A percentile compares a stretch with the other conserved stretches of the same genome.
Evolutionary conservation across 345 rosid species (phyloP).

Genomic region (Populus ilicifolia): DNA sequence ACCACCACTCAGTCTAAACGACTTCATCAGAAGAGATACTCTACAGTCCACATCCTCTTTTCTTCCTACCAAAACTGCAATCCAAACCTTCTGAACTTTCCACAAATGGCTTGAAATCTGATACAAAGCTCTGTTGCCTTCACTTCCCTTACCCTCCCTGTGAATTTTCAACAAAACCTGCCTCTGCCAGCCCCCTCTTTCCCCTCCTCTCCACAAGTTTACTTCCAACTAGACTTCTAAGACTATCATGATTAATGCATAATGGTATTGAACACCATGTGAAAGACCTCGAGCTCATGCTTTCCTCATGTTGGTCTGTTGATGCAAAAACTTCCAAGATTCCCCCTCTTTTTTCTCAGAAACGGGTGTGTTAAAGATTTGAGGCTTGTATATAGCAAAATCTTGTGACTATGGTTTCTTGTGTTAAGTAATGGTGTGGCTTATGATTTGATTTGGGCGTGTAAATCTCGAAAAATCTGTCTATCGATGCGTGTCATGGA

Average conservation of each 20-base stretch:
- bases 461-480: background rate
- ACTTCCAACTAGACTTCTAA: conserved; percentile 1
- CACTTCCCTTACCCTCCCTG: background rate
- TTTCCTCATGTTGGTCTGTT: too few species aligned
- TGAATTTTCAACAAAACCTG: conserved; percentile 6
- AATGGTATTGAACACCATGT: conserved; percentile 2
- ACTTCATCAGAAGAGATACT: background rate
- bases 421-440: background rate
- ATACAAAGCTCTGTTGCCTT: background rate
- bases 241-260: background rate
- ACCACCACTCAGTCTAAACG: background rate
- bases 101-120: conserved; percentile 3
- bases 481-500: background rate
- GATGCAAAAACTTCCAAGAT: too few species aligned
- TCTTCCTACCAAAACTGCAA: background rate
- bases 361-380: too few species aligned
- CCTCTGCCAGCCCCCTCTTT: background rate
- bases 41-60: background rate
- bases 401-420: too few species aligned
- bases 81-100: background rate
- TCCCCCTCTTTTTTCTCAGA: too few species aligned
- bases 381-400: background rate
- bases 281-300: background rate
- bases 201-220: conserved; percentile 1
- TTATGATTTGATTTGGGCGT: background rate